These are phyloP conservation scores for Saccharomycopsis babjevae DNA, from an alignment of 805 yeast genomes.

Conservation along the genomic window DNA sequence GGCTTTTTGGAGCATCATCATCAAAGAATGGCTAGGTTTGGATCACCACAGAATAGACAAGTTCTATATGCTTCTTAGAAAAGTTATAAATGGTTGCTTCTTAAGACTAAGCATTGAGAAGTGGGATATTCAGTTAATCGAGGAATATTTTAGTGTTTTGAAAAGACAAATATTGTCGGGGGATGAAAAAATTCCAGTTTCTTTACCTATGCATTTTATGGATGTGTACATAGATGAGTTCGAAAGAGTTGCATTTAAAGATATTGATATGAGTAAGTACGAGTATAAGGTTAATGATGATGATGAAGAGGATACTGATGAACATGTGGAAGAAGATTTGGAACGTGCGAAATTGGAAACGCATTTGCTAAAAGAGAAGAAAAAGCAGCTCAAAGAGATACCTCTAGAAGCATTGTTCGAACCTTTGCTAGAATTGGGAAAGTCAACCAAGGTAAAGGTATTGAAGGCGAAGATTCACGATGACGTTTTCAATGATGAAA, in stretches of 20 bases:
- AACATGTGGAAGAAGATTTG: conserved; percentile 16
- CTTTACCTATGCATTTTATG: conserved; percentile 73
- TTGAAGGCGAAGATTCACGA: conserved; percentile 53
- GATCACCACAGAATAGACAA: conserved; percentile 85
- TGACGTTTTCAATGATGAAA: conserved; percentile 55
- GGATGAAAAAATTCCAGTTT: conserved; percentile 51
- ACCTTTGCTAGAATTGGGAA: conserved; percentile 39
- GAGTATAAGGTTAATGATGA: conserved; percentile 28
- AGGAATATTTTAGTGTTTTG: conserved; percentile 35
- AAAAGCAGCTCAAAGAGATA: conserved; percentile 31
- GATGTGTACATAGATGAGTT: conserved; percentile 82
- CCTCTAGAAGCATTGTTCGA: conserved; percentile 47
- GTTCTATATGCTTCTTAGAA: conserved; percentile 69
- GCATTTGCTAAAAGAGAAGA: conserved; percentile 18
- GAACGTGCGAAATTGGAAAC: neutral
- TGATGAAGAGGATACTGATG: conserved; percentile 30
- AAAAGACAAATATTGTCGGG: conserved; percentile 40
- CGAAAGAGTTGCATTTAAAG: conserved; percentile 50
- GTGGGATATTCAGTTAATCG: conserved; percentile 46
- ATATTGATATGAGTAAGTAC: conserved; percentile 35
- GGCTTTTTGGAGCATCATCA: conserved; percentile 75
- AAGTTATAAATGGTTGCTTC: conserved; percentile 58
- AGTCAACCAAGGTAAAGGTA: conserved; percentile 46
- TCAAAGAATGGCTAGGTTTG: conserved; percentile 72
- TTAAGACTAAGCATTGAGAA: conserved; percentile 39